Conservation (phyloP, 345 rosid species). For the Durio zibethinus region DNA sequence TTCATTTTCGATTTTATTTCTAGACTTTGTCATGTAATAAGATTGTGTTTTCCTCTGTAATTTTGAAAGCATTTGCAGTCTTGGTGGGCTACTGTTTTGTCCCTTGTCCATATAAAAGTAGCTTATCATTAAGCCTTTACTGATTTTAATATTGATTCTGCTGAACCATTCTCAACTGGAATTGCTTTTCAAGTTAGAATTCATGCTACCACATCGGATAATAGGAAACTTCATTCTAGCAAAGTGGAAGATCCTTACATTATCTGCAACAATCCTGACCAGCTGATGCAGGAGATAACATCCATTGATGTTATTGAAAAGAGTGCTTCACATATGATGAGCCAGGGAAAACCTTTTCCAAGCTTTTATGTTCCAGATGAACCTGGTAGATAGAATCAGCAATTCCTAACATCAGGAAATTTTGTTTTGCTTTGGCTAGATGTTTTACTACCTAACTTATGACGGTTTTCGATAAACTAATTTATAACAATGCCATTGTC, state of each 20-base stretch:
- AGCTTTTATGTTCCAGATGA: neutral
- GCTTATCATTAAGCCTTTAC: neutral
- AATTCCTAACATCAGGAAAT: neutral
- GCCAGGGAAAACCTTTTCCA: neutral
- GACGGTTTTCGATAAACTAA: no score
- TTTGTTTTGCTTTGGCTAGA: neutral
- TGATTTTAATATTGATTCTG: neutral
- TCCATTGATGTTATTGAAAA: neutral
- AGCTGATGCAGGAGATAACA: neutral
- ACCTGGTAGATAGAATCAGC: neutral
- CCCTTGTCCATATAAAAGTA: neutral
- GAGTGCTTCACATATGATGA: neutral
- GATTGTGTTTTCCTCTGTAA: conserved; percentile 27
- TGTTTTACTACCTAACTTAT: no score
- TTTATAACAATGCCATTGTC: neutral
- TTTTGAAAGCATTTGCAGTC: conserved; percentile 23
- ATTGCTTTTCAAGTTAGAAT: no score
- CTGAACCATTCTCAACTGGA: neutral
- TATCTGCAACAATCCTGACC: neutral
- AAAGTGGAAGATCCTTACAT: no score
- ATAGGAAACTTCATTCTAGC: no score
- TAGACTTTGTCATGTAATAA: conserved; percentile 29
- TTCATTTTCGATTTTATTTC: neutral
- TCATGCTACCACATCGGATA: no score
- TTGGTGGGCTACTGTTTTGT: neutral